Base-by-base conservation (phyloP, 345 rosid genomes). In the Citrus australasica region DNA sequence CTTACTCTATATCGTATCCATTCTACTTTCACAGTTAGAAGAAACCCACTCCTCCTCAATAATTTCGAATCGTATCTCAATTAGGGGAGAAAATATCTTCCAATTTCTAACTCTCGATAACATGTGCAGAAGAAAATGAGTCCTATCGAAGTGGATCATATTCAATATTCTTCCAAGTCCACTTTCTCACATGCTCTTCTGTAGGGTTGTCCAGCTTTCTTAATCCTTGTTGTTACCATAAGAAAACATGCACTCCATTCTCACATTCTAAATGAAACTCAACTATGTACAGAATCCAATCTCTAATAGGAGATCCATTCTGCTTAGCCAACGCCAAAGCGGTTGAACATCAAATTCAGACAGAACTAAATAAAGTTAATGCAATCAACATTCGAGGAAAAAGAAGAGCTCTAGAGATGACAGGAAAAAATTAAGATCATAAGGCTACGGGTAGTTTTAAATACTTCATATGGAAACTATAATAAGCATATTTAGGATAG, bases 401-500 rank as follows among this genome's bases (percentile, higher is more conserved):
- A 55, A 9, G 42, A 68, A 56, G 3, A 65, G 35, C 76, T 56
- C 21, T 37, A 28, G 7, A 56, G 33, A 58, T 30, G 9, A 46
- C 21, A 16, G 48, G 14, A 21, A 64, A 69, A 30, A 67, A 10
- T 58, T 17, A 4, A 66, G 21, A 27, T 13, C 35, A 9, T 46
- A 70, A 71, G 14, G 46, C 42, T 21, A 32, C 2, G 4, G 35
- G 37, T 46, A n/a, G 33, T 65, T n/a, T 33, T 5, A 78, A 64
- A 22, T 32, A 71, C 32, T 62, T 38, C 19, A 55, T 4, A 27
- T 60, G 56, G 75, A 38, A 67, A 79, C 38, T 38, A 55, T 24
- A 76, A 74, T 56, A 71, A 75, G 61, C 64, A 69, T 53, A 63
- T 74, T 5, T 53, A 71, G 58, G 77, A 83, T 60, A 74, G 81